Conservation (phyloP, 1,284 basidiomycete genomes). For the Papiliotrema laurentii region DNA sequence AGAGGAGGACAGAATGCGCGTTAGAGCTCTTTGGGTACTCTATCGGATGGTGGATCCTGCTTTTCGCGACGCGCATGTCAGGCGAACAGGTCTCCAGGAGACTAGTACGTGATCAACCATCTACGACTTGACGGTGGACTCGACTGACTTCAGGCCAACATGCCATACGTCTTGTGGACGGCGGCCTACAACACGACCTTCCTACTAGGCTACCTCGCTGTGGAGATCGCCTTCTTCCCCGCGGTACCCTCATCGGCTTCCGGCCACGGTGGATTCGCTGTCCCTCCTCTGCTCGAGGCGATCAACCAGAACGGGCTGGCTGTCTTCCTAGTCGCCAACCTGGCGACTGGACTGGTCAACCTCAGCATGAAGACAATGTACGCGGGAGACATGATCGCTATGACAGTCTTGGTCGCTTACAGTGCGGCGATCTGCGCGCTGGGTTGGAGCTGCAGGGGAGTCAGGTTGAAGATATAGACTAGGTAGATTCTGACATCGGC, state of each 20-base stretch:
- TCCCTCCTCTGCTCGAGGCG: slow-evolving; percentile 67
- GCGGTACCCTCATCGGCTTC: slow-evolving; percentile 33
- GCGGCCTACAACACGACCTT: slow-evolving; percentile 85
- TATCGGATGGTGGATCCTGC: slow-evolving; percentile 68
- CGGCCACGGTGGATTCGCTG: slow-evolving; percentile 4
- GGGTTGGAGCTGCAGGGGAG: slow-evolving; percentile 54
- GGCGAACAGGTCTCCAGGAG: slow-evolving; percentile 60
- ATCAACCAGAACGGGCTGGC: slow-evolving; percentile 76
- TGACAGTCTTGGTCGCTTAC: slow-evolving; percentile 66
- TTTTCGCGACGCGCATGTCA: slow-evolving; percentile 50
- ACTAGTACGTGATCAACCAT: slow-evolving; percentile 55
- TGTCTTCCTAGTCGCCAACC: slow-evolving; percentile 81
- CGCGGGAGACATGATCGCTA: slow-evolving; percentile 55
- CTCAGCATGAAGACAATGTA: slow-evolving; percentile 80
- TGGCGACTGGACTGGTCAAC: slow-evolving; percentile 82
- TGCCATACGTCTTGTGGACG: slow-evolving; percentile 85
- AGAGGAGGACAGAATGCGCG: slow-evolving; percentile 60
- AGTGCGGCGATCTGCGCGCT: slow-evolving; percentile 56
- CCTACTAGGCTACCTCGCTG: slow-evolving; percentile 70
- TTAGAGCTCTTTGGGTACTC: slow-evolving; percentile 73
- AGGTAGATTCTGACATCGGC: too few species aligned
- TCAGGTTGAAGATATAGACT: slow-evolving; percentile 1
- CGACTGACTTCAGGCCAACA: slow-evolving; percentile 62
- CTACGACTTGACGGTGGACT: neutral
- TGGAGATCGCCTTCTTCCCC: slow-evolving; percentile 63